Conservation (phyloP, 2,329 filamentous ascomycete genomes). For the Hirsutella minnesotensis region DNA sequence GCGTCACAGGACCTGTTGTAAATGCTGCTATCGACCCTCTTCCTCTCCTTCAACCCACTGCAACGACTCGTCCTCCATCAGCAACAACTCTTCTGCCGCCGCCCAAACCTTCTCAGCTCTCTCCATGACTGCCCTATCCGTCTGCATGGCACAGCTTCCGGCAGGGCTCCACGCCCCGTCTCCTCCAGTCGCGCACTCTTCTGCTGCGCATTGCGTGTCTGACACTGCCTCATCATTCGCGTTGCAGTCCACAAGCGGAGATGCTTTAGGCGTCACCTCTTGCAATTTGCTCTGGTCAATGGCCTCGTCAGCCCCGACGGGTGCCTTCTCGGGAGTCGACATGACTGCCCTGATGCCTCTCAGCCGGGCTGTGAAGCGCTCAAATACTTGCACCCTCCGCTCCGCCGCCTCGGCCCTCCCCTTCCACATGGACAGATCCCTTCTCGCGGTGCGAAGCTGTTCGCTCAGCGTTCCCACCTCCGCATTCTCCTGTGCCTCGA, state of each 20-base stretch:
- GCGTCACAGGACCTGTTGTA: no score
- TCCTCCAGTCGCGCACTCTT: neutral
- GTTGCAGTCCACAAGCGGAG: no score
- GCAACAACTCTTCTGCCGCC: constrained; percentile 17
- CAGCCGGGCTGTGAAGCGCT: constrained; percentile 26
- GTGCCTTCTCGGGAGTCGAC: neutral
- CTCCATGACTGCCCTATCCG: constrained; percentile 5
- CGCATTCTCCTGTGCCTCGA: constrained; percentile 30
- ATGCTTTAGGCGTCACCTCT: no score
- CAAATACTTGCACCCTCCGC: constrained; percentile 34
- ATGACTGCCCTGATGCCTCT: constrained; percentile 16
- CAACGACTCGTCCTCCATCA: constrained; percentile 8
- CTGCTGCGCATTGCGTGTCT: no score
- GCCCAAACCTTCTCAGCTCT: constrained; percentile 18
- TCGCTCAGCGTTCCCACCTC: constrained; percentile 35
- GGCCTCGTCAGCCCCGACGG: neutral
- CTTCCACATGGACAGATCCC: constrained; percentile 33
- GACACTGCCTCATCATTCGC: no score
- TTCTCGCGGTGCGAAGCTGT: constrained; percentile 28
- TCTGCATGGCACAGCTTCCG: neutral
- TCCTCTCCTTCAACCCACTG: neutral
- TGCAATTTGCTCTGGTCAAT: neutral
- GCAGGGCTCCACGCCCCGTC: neutral
- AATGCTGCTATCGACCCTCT: no score
- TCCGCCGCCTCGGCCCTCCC: constrained; percentile 45